phyloP scores from a whole-genome alignment of 2,329 filamentous ascomycete genomes.

The Graphilbum fragrans region DNA sequence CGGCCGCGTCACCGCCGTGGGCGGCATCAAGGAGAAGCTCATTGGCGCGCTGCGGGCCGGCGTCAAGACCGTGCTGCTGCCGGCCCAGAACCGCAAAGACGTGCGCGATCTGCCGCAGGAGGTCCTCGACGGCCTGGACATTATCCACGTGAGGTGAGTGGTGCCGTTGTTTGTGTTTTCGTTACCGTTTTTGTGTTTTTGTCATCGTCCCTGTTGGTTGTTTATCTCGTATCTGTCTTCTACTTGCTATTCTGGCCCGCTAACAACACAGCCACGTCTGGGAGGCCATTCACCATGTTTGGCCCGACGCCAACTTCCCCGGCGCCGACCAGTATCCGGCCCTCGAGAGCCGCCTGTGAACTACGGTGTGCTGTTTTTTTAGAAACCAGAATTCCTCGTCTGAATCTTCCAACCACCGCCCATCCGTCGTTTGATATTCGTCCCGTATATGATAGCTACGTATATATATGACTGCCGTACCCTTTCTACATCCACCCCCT shows the following conservation, averaged over 20 bases:
- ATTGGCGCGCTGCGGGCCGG: constrained; percentile 89
- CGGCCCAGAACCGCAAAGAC: constrained; percentile 83
- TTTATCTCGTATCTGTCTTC: neutral
- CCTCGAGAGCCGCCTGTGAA: constrained; percentile 68
- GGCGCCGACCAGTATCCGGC: constrained; percentile 53
- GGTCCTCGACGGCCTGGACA: constrained; percentile 75
- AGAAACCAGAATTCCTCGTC: too few relatives aligned
- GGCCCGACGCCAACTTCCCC: constrained; percentile 81
- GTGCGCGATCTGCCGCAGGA: constrained; percentile 82
- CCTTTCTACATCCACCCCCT: too few relatives aligned
- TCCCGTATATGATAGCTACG: too few relatives aligned
- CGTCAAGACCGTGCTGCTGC: constrained; percentile 86
- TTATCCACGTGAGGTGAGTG: constrained; percentile 75
- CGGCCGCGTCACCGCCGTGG: constrained; percentile 84
- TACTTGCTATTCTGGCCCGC: neutral
- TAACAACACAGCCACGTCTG: constrained; percentile 60
- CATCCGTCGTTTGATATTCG: neutral
- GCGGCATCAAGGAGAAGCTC: constrained; percentile 96
- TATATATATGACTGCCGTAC: too few relatives aligned
- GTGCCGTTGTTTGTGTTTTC: constrained; percentile 49
- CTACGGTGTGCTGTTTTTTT: neutral
- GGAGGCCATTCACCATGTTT: constrained; percentile 83
- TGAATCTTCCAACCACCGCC: too few relatives aligned
- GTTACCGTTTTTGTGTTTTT: neutral
- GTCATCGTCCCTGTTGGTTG: neutral